phyloP scores from a whole-genome alignment of 257 asterid species.

The Przewalskia tangutica region DNA sequence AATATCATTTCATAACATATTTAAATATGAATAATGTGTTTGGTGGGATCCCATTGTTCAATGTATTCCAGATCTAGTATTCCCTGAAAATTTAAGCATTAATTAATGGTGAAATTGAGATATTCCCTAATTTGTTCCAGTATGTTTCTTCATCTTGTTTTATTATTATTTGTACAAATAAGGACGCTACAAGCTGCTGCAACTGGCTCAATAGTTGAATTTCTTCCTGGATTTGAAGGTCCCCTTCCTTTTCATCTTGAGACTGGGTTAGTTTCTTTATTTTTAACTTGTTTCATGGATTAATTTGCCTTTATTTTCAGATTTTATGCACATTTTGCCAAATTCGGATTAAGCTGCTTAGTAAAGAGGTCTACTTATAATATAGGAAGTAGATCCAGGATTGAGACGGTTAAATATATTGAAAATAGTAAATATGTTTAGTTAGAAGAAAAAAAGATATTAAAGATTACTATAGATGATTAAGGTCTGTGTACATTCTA shows the following conservation, averaged over 20 bases:
- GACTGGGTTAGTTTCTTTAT: constrained; percentile 6
- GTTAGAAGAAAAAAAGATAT: too few species aligned
- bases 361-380: background rate
- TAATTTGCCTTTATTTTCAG: background rate
- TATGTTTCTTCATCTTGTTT: background rate
- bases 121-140: background rate
- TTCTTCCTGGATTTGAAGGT: constrained; percentile 17
- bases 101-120: background rate
- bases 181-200: background rate
- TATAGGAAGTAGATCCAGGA: background rate
- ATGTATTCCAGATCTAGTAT: background rate
- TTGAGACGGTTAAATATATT: too few species aligned
- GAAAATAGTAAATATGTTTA: too few species aligned
- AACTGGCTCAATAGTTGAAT: background rate
- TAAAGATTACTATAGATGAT: too few species aligned
- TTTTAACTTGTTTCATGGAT: background rate
- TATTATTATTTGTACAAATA: background rate
- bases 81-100: background rate
- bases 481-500: too few species aligned
- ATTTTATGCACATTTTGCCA: too few species aligned
- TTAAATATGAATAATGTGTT: too few species aligned
- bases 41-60: background rate
- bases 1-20: background rate
- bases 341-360: too few species aligned
- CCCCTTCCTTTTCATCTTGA: constrained; percentile 15